Evolutionary conservation across 257 asterid genomes (phyloP).

Genomic region (Petunia axillaris): DNA sequence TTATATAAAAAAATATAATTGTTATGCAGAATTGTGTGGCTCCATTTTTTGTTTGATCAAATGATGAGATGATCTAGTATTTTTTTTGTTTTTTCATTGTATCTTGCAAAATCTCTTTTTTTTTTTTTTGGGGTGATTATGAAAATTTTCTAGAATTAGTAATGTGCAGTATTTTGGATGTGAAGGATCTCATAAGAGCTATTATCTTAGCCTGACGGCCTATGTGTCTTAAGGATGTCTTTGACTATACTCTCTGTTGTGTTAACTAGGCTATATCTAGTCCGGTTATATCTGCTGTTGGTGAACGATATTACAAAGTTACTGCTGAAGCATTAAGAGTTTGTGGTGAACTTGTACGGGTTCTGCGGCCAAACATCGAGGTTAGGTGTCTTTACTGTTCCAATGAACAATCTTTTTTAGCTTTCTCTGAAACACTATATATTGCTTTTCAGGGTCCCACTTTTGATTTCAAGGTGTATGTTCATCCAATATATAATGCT

Average conservation of each 20-base stretch:
- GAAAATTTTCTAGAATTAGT: not conserved
- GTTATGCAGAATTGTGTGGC: not conserved
- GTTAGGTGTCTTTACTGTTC: conserved; percentile 42
- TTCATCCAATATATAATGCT: conserved; percentile 85
- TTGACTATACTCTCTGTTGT: conserved; percentile 20
- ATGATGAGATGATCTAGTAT: not conserved
- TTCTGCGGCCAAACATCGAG: conserved; percentile 85
- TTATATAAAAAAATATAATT: no score
- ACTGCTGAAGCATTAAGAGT: conserved; percentile 98
- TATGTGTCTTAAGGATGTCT: not conserved
- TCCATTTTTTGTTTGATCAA: conserved; percentile 9
- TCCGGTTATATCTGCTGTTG: conserved; percentile 92
- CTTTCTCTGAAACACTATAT: conserved; percentile 29
- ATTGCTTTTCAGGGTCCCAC: conserved; percentile 54
- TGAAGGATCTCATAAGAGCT: not conserved
- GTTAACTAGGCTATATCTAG: conserved; percentile 76
- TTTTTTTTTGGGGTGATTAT: not conserved
- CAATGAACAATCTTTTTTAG: not conserved
- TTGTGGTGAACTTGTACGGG: conserved; percentile 97
- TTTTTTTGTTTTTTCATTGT: not conserved
- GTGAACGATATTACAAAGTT: conserved; percentile 96
- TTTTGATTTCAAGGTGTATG: conserved; percentile 89
- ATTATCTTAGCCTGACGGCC: conserved; percentile 7
- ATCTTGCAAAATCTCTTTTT: not conserved
- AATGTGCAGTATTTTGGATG: not conserved